These are phyloP conservation scores for Talaromyces nanjingensis DNA, from an alignment of 495 filamentous ascomycete genomes.

Conservation along the genomic window DNA sequence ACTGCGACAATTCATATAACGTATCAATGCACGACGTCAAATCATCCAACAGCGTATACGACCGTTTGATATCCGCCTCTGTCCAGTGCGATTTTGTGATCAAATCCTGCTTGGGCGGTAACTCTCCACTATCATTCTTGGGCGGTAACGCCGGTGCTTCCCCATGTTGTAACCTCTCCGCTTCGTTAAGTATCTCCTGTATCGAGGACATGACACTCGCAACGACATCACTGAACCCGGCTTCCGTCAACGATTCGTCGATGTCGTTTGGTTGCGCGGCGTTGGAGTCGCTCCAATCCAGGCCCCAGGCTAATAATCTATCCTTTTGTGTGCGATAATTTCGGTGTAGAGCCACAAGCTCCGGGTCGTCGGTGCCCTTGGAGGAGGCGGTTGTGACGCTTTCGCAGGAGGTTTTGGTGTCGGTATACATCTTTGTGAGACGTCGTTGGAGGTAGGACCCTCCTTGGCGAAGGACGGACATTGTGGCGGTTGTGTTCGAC, in stretches of 20 bases:
- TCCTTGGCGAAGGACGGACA: slow-evolving; percentile 44
- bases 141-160: slow-evolving; percentile 35
- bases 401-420: slow-evolving; percentile 84
- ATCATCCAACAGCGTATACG: slow-evolving; percentile 60
- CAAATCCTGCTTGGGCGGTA: slow-evolving; percentile 28
- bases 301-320: slow-evolving; percentile 76
- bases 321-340: slow-evolving; percentile 52
- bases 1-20: slow-evolving; percentile 76
- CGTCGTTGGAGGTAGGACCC: slow-evolving; percentile 52
- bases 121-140: slow-evolving; percentile 29
- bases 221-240: slow-evolving; percentile 80
- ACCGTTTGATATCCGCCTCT: slow-evolving; percentile 39
- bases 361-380: slow-evolving; percentile 47
- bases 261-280: slow-evolving; percentile 65
- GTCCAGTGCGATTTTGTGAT: slow-evolving; percentile 42
- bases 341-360: slow-evolving; percentile 48
- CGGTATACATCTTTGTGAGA: slow-evolving; percentile 83
- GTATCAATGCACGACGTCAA: slow-evolving; percentile 83
- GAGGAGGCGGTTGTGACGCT: slow-evolving; percentile 65
- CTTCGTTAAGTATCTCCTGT: slow-evolving; percentile 78
- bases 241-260: slow-evolving; percentile 75
- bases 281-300: slow-evolving; percentile 79
- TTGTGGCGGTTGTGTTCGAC: slow-evolving; percentile 22
- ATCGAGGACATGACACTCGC: slow-evolving; percentile 85
- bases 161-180: slow-evolving; percentile 66